These are phyloP conservation scores for Microbotryum intermedium DNA, from an alignment of 1,284 basidiomycete genomes.

Conservation along the genomic window DNA sequence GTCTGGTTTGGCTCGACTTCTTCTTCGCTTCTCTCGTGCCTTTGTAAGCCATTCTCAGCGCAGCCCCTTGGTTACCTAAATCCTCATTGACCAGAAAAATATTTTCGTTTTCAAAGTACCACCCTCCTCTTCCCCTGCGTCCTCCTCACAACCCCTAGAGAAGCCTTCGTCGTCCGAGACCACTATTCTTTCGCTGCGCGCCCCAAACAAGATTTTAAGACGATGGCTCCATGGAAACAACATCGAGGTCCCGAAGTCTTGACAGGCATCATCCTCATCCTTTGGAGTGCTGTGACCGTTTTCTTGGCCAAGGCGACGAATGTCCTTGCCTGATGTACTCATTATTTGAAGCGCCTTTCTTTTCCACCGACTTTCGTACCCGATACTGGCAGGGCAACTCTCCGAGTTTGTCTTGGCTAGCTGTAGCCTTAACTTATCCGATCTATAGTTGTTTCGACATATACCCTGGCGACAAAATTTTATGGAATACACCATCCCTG, in stretches of 20 bases:
- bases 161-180: constrained; percentile 27
- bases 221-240: constrained; percentile 22
- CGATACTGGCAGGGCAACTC: too few species aligned
- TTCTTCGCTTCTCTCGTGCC: constrained; percentile 29
- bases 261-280: constrained; percentile 11
- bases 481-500: too few species aligned
- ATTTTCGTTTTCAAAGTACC: constrained; percentile 6
- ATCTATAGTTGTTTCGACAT: too few species aligned
- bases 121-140: constrained; percentile 27
- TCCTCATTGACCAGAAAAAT: neutral
- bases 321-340: neutral
- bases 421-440: too few species aligned
- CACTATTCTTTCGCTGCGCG: constrained; percentile 28
- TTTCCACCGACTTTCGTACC: too few species aligned
- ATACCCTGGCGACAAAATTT: too few species aligned
- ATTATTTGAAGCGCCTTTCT: too few species aligned
- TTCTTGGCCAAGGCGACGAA: neutral
- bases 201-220: constrained; percentile 28
- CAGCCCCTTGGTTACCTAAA: neutral
- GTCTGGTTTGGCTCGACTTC: constrained; percentile 31
- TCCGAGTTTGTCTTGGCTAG: too few species aligned
- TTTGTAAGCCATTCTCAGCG: constrained; percentile 15
- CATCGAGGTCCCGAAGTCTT: constrained; percentile 19
- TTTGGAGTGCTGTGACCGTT: constrained; percentile 6
- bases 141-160: constrained; percentile 23